Base-by-base conservation (phyloP, 2,329 filamentous ascomycete species). In the Talaromyces sp. region DNA sequence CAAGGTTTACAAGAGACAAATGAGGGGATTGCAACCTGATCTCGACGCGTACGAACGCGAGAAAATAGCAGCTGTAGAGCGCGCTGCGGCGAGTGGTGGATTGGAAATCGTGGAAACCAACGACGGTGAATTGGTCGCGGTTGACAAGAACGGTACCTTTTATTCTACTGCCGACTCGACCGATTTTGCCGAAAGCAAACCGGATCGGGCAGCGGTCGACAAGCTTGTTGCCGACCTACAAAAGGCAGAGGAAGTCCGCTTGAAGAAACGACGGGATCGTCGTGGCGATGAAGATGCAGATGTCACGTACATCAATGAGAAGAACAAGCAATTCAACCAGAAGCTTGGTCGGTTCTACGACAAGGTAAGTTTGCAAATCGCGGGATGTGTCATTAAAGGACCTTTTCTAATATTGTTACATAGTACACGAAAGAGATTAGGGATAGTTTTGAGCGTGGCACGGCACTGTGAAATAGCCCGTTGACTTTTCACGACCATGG, bases 311-410 rank as follows among this genome's bases (percentile, higher is more conserved):
- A 99, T 99, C 85, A 99, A 99, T 79, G 92, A 97, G 79, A 97
- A 99, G 88, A 99, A 99, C 83, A 98, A 98, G 83, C 92, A 97
- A 83, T 99, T 99, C 82, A 99, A 99, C 86, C 88, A 96, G 81
- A 98, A 99, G 81, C 81, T 99, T 76, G 83, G 89, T 59, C 84
- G 95, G 67, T 99, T 98, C 80, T 99, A 99, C 79, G 95, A 99
- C 80, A 96, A 96, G 78, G 82, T 83, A 76, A 64, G 78, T 70
- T 51, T 55, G 17, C 19, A 27, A 28, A 13, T 32, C 49, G 30
- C 13, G 27, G 15, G 7, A n/a, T 52, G 49, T 22, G 25, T 28
- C 17, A 36, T 33, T 19, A 13, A 47, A 47, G 19, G 22, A 25
- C 44, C 7, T 10, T 51, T 27, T 36, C 52, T 58, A 55, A 67